phyloP scores from a whole-genome alignment of 805 yeast species.

The Saturnispora silvae region DNA sequence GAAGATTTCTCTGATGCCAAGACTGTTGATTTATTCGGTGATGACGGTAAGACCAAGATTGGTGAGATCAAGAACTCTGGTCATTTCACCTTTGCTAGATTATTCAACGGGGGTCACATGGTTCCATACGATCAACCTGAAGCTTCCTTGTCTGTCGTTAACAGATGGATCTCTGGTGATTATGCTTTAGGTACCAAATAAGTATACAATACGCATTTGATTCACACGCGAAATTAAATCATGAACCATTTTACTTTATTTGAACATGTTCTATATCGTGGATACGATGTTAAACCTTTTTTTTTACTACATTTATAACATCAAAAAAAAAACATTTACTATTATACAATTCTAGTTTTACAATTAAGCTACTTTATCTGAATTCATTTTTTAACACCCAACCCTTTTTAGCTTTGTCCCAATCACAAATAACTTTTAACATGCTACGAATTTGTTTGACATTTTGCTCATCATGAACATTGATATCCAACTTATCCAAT shows the following conservation, averaged over 20 bases:
- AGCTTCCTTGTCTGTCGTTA: constrained; percentile 56
- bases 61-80: constrained; percentile 71
- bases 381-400: constrained; percentile 60
- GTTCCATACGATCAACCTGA: constrained; percentile 84
- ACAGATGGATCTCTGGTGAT: constrained; percentile 63
- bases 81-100: constrained; percentile 65
- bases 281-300: too few relatives aligned
- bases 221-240: too few relatives aligned
- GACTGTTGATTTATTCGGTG: constrained; percentile 17
- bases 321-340: too few relatives aligned
- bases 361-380: constrained; percentile 15
- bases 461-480: constrained; percentile 39
- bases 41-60: constrained; percentile 29
- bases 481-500: constrained; percentile 20
- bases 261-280: background rate
- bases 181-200: constrained; percentile 25
- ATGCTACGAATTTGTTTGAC: constrained; percentile 56
- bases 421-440: constrained; percentile 54
- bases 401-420: constrained; percentile 48
- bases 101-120: constrained; percentile 85
- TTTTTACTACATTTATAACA: too few relatives aligned
- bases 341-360: too few relatives aligned
- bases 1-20: constrained; percentile 21
- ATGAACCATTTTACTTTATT: too few relatives aligned
- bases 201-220: too few relatives aligned